These are phyloP conservation scores for Uncinocarpus reesii DNA, from an alignment of 2,329 filamentous ascomycete species.

Conservation along the genomic window DNA sequence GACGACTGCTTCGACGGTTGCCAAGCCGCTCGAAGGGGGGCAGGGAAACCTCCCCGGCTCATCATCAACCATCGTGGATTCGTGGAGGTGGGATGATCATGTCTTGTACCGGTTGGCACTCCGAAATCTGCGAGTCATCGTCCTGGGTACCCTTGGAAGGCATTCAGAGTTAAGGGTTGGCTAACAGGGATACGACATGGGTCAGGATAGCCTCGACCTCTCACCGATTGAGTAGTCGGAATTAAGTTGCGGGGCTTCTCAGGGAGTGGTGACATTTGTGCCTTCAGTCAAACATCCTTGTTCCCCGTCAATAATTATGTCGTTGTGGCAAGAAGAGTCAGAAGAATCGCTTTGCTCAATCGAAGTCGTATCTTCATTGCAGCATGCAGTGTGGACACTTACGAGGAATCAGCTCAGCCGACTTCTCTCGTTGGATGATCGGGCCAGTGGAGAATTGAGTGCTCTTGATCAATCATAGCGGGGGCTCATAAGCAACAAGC, in stretches of 20 bases:
- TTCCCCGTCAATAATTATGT: conserved; percentile 8
- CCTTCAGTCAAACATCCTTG: conserved; percentile 3
- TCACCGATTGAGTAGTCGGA: neutral
- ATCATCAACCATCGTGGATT: no score
- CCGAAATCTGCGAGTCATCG: conserved; percentile 11
- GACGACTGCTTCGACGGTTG: neutral
- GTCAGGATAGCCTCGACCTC: neutral
- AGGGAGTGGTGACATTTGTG: neutral
- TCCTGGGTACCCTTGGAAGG: conserved; percentile 1
- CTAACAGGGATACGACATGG: conserved; percentile 3
- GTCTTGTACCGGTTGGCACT: conserved; percentile 4
- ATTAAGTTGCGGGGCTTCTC: neutral
- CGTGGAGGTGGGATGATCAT: conserved; percentile 6
- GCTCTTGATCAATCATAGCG: neutral
- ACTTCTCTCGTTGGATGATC: neutral
- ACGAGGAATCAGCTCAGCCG: no score
- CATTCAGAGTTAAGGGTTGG: neutral
- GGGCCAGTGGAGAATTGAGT: neutral
- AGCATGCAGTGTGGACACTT: no score
- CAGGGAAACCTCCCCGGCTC: neutral
- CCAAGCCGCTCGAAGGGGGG: conserved; percentile 1
- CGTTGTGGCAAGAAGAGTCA: no score
- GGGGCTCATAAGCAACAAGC: neutral
- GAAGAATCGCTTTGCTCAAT: no score
- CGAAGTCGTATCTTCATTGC: no score